Percentiles rank a stretch among this genome's conserved stretches.
Evolutionary conservation across 1,139 yeast species (phyloP).

Genomic region (Geotrichum aggregatum): DNA sequence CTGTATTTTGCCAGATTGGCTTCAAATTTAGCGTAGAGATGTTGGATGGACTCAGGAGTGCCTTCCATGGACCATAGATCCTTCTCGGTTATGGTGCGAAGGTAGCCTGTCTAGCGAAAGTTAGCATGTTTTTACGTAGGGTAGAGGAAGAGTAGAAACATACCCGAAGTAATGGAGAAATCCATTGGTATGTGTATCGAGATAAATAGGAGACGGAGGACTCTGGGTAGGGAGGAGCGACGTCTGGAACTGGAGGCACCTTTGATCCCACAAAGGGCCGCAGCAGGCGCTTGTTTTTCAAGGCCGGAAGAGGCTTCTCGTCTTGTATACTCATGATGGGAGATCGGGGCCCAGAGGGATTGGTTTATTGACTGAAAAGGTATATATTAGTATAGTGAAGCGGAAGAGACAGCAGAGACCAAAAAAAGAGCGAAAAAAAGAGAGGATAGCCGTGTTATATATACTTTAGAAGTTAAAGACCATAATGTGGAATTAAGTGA

Average conservation of each 20-base stretch:
- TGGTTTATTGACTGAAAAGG: too few relatives aligned
- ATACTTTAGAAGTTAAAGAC: background rate
- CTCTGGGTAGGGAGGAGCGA: slow-evolving; percentile 32
- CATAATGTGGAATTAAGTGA: background rate
- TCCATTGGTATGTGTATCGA: slow-evolving; percentile 53
- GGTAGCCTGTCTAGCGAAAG: slow-evolving; percentile 49
- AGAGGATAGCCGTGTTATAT: background rate
- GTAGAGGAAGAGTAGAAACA: slow-evolving; percentile 20
- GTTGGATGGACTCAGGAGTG: slow-evolving; percentile 49
- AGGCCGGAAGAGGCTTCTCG: background rate
- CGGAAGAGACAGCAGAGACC: background rate
- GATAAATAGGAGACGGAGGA: slow-evolving; percentile 25
- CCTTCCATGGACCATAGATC: slow-evolving; percentile 57
- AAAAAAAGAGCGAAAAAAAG: background rate
- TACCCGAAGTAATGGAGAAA: slow-evolving; percentile 51
- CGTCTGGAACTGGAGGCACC: slow-evolving; percentile 35
- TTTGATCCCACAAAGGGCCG: slow-evolving; percentile 30
- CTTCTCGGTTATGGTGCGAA: slow-evolving; percentile 58
- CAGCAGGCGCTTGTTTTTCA: slow-evolving; percentile 23
- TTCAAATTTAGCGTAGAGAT: slow-evolving; percentile 42
- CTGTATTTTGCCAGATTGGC: slow-evolving; percentile 41
- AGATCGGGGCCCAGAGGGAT: background rate
- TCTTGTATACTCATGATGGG: background rate
- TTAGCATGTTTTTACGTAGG: slow-evolving; percentile 8
- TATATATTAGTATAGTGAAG: background rate